A percentile compares a stretch with the other conserved stretches of the same genome.
Evolutionary conservation across 805 yeast genomes (phyloP).

Genomic region (Danielozyma ontarioensis): DNA sequence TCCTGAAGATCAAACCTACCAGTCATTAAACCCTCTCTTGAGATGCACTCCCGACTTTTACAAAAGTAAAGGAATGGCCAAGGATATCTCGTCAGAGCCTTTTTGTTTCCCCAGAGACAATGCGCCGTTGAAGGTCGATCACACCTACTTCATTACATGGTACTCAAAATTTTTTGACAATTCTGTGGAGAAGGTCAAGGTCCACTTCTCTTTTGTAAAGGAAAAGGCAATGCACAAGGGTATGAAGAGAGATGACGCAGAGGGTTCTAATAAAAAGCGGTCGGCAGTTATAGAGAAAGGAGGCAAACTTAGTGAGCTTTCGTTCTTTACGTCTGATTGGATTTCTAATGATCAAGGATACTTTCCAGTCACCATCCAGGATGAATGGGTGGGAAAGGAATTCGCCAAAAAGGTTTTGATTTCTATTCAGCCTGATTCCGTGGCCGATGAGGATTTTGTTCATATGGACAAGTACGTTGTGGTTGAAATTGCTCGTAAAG

Average conservation of each 20-base stretch:
- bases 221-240: conserved; percentile 56
- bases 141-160: conserved; percentile 79
- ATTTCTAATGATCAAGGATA: conserved; percentile 54
- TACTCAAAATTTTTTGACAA: conserved; percentile 54
- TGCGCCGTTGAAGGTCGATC: conserved; percentile 49
- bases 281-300: conserved; percentile 35
- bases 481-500: conserved; percentile 45
- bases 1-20: conserved; percentile 72
- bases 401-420: conserved; percentile 53
- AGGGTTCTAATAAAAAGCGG: conserved; percentile 15
- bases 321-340: conserved; percentile 76
- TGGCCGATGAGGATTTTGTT: conserved; percentile 62
- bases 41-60: conserved; percentile 83
- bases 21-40: conserved; percentile 67
- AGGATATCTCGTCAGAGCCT: conserved; percentile 60
- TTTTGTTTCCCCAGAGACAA: conserved; percentile 78
- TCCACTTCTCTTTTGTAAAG: conserved; percentile 63
- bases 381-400: conserved; percentile 57
- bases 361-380: conserved; percentile 54
- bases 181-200: conserved; percentile 53
- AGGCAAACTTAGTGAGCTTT: conserved; percentile 24
- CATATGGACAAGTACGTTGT: conserved; percentile 39
- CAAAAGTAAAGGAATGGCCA: conserved; percentile 57
- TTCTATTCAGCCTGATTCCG: conserved; percentile 67
- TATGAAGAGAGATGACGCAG: conserved; percentile 36